Evolutionary conservation across 2,329 filamentous ascomycete species (phyloP).

Genomic region (Exophiala dermatitidis): DNA sequence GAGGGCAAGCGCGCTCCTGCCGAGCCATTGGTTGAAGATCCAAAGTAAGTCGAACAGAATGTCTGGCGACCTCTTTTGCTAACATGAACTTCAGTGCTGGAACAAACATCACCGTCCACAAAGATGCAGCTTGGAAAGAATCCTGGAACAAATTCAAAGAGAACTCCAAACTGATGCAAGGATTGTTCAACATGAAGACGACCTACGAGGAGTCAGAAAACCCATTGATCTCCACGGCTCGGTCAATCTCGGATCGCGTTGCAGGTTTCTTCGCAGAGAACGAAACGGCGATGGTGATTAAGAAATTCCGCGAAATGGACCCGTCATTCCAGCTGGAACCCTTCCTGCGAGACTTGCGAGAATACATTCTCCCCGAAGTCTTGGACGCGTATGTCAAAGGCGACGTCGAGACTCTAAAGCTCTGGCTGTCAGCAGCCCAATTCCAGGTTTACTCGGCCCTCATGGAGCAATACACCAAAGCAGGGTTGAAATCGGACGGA

Average conservation of each 20-base stretch:
- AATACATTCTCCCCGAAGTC: constrained; percentile 96
- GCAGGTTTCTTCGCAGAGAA: constrained; percentile 98
- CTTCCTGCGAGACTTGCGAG: constrained; percentile 88
- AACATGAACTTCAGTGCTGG: constrained; percentile 60
- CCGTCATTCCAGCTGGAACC: constrained; percentile 90
- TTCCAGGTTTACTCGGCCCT: constrained; percentile 96
- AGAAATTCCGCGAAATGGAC: constrained; percentile 95
- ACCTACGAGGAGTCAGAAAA: constrained; percentile 97
- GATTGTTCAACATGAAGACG: constrained; percentile 75
- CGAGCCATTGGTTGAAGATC: constrained; percentile 71
- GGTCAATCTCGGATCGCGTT: constrained; percentile 86
- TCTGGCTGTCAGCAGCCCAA: constrained; percentile 94
- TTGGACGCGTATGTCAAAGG: constrained; percentile 97
- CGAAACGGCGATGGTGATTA: constrained; percentile 94
- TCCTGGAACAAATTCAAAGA: constrained; percentile 97
- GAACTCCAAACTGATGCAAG: constrained; percentile 78
- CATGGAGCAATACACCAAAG: constrained; percentile 89
- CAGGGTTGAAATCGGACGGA: constrained; percentile 88
- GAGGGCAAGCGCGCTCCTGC: constrained; percentile 38
- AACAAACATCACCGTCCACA: constrained; percentile 90
- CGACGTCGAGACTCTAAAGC: constrained; percentile 78
- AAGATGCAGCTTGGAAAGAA: constrained; percentile 95
- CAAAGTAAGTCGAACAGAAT: constrained; percentile 58
- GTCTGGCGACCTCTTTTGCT: not conserved
- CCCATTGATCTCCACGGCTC: constrained; percentile 82